phyloP scores from a whole-genome alignment of 805 yeast genomes.

The Candida chilensis region DNA sequence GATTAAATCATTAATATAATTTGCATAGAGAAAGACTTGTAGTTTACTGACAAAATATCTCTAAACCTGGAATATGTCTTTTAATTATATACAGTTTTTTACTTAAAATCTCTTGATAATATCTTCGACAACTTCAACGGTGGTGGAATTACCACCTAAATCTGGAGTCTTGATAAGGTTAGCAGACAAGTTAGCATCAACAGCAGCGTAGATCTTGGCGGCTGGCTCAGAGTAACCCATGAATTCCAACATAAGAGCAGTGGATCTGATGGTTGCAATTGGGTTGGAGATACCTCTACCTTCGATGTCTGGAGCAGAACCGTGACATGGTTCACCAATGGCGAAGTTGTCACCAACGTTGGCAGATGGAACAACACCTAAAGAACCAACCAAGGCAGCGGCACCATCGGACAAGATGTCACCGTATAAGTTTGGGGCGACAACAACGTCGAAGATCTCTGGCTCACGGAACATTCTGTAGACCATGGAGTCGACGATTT shows the following conservation, averaged over 20 bases:
- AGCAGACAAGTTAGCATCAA: conserved; percentile 83
- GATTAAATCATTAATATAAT: conserved; percentile 7
- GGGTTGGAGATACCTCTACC: conserved; percentile 95
- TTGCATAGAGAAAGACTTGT: not conserved
- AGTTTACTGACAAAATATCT: not conserved
- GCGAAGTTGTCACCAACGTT: conserved; percentile 95
- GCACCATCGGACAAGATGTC: conserved; percentile 97
- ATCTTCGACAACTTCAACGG: conserved; percentile 83
- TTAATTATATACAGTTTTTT: not conserved
- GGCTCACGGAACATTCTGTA: conserved; percentile 99
- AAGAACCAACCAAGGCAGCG: conserved; percentile 94
- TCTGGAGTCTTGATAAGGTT: conserved; percentile 84
- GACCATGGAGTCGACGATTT: conserved; percentile 98
- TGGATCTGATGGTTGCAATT: conserved; percentile 94
- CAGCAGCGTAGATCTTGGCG: conserved; percentile 86
- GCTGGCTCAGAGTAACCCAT: conserved; percentile 89
- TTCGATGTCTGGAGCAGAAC: conserved; percentile 97
- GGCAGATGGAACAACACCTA: conserved; percentile 97
- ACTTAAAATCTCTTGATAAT: conserved; percentile 45
- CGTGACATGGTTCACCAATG: conserved; percentile 99
- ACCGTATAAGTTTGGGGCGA: conserved; percentile 97
- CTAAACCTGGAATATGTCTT: not conserved
- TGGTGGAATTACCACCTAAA: conserved; percentile 83
- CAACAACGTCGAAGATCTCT: conserved; percentile 92
- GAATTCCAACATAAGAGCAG: conserved; percentile 96